Evolutionary conservation across 495 filamentous ascomycete genomes (phyloP), one percentile per base, ranked within the genome.

Genomic region (Penicillium ochrochloron): DNA sequence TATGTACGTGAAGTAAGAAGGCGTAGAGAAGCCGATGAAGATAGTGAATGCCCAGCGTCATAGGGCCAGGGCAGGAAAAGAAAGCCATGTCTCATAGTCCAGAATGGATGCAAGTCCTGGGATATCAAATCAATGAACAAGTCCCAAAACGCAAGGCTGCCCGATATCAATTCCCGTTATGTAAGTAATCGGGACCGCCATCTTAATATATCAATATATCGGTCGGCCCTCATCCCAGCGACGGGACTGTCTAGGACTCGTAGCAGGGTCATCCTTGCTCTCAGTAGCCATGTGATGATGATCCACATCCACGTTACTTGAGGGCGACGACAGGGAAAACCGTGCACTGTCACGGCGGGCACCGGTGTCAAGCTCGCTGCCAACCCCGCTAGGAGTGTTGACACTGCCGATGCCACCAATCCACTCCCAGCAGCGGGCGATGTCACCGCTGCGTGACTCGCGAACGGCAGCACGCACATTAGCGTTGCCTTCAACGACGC

Each of bases 341-440:
- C 73, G 70, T 75, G 66, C 84, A 84, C 72, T 83, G 83, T 60
- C 83, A 72, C 78, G 73, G 15, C 67, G 69, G 44, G 63, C 54
- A 52, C 70, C 70, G 12, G 68, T 61, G 9, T 72, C 73, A 21
- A 68, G 61, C 46, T 81, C 80, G 39, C 76, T 76, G 21, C 71
- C 59, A 61, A 77, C 77, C 35, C 77, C 75, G 12, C 73, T 27
- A 52, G 41, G 29, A 33, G 42, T n/a, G 11, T 48, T 75, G 21
- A 82, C 84, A 25, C 80, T 75, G 27, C 77, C 73, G 51, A 80
- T 77, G n/a, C 83, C 79, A 33, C 95, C 95, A 72, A 97, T 94
- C 95, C 95, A 99, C 73, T 97, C 94, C 95, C 95, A 99, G 19
- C 91, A 89, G 53, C 92, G 84, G 15, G 90, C 88, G 57, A 97